Evolutionary conservation across 2,329 filamentous ascomycete species (phyloP).

Genomic region (Xylariaceae sp.): DNA sequence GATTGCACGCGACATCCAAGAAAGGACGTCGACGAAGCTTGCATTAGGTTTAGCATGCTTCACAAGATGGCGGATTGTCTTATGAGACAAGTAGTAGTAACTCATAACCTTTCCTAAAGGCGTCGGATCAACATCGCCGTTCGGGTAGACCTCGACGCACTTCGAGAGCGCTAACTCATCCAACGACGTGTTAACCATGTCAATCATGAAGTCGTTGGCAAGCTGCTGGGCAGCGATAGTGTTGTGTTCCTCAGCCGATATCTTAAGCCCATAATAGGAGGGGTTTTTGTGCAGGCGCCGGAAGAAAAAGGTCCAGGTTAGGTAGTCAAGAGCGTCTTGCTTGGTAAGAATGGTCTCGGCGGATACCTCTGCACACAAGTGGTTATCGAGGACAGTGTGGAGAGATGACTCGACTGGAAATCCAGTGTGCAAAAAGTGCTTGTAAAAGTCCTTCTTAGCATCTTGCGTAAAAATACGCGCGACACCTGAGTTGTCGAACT

Average conservation of each 20-base stretch:
- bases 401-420: constrained; percentile 97
- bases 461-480: constrained; percentile 98
- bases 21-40: constrained; percentile 79
- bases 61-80: constrained; percentile 86
- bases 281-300: constrained; percentile 96
- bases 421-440: constrained; percentile 97
- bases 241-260: constrained; percentile 90
- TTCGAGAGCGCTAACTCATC: constrained; percentile 80
- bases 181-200: constrained; percentile 87
- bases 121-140: constrained; percentile 88
- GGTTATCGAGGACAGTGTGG: constrained; percentile 96
- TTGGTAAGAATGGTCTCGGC: constrained; percentile 92
- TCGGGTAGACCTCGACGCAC: constrained; percentile 82
- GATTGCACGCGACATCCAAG: constrained; percentile 91
- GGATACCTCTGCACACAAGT: constrained; percentile 92
- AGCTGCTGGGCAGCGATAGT: constrained; percentile 82
- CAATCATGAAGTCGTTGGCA: constrained; percentile 94
- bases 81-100: constrained; percentile 97
- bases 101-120: constrained; percentile 98
- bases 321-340: constrained; percentile 94
- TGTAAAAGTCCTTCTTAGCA: constrained; percentile 98
- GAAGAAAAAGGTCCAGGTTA: constrained; percentile 99
- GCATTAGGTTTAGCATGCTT: constrained; percentile 76
- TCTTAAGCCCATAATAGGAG: constrained; percentile 95
- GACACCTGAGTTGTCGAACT: constrained; percentile 95